Conservation (phyloP, 768 basidiomycete species). For the Arthromyces matolae region DNA sequence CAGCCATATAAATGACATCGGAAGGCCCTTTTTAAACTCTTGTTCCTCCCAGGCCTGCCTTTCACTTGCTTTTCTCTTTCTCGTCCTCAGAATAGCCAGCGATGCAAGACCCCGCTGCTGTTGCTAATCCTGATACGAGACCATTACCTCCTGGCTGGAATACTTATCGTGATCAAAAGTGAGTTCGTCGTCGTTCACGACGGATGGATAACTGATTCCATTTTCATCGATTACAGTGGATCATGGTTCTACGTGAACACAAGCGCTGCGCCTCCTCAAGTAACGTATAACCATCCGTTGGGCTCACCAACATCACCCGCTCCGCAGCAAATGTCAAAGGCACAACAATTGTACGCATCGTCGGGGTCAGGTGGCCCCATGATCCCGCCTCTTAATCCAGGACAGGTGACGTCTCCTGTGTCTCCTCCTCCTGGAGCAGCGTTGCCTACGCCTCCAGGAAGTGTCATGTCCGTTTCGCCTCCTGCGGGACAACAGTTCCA, state of each 20-base stretch:
- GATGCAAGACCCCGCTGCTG: background rate
- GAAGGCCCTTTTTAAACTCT: background rate
- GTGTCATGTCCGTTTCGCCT: background rate
- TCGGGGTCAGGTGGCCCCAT: conserved; percentile 18
- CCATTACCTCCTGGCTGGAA: conserved; percentile 16
- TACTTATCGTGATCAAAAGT: conserved; percentile 12
- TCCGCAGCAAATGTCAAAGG: conserved; percentile 26
- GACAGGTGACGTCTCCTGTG: background rate
- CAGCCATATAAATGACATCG: background rate
- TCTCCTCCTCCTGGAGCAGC: background rate
- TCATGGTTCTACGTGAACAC: conserved; percentile 34
- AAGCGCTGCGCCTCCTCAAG: conserved; percentile 26
- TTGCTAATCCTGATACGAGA: conserved; percentile 3
- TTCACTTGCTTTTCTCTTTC: background rate
- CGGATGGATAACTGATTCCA: background rate
- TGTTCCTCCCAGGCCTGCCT: background rate
- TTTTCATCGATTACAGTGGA: background rate
- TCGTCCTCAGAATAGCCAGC: background rate
- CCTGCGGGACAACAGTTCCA: no score
- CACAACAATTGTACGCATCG: conserved; percentile 44
- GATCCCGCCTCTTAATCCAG: conserved; percentile 14
- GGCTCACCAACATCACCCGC: conserved; percentile 17
- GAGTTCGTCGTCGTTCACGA: background rate
- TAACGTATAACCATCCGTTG: conserved; percentile 32
- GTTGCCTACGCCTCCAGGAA: background rate